These are phyloP conservation scores for Nicotiana obtusifolia DNA, from an alignment of 257 asterid genomes.

Conservation along the genomic window DNA sequence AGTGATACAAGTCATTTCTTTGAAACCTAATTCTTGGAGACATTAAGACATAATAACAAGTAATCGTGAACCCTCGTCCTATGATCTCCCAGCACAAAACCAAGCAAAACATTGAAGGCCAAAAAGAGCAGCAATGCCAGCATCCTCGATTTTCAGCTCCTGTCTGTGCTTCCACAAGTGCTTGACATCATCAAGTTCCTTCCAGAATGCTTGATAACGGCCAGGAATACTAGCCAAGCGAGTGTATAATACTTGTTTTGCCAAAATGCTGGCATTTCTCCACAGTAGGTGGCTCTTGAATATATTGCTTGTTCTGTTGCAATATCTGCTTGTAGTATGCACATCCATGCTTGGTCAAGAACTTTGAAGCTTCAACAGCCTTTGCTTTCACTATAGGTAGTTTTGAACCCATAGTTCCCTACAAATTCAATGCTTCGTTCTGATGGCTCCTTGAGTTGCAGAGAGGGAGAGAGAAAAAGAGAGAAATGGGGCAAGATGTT, in stretches of 20 bases:
- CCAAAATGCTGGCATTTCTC: constrained; percentile 23
- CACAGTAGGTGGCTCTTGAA: constrained; percentile 27
- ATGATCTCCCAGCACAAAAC: constrained; percentile 30
- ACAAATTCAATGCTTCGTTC: neutral
- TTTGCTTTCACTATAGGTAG: constrained; percentile 12
- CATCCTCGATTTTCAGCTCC: constrained; percentile 27
- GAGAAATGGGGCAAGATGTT: neutral
- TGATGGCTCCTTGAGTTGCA: too few species aligned
- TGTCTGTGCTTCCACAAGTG: constrained; percentile 19
- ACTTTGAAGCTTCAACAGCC: constrained; percentile 24
- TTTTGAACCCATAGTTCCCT: constrained; percentile 21
- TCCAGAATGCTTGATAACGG: constrained; percentile 16
- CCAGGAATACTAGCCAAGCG: constrained; percentile 30
- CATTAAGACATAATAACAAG: constrained; percentile 18
- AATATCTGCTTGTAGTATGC: constrained; percentile 20
- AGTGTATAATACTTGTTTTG: constrained; percentile 19
- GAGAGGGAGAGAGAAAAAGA: too few species aligned
- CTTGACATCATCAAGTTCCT: constrained; percentile 23
- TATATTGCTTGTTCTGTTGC: constrained; percentile 23
- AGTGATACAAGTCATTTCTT: neutral
- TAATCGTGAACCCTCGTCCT: constrained; percentile 25
- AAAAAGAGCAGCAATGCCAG: constrained; percentile 30
- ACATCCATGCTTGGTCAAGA: constrained; percentile 16
- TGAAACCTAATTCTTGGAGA: neutral
- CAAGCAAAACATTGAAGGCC: constrained; percentile 27